A percentile compares a stretch with the other conserved stretches of the same genome.
Conservation (phyloP, 768 basidiomycete genomes). For the Hygrocybe punicea region DNA sequence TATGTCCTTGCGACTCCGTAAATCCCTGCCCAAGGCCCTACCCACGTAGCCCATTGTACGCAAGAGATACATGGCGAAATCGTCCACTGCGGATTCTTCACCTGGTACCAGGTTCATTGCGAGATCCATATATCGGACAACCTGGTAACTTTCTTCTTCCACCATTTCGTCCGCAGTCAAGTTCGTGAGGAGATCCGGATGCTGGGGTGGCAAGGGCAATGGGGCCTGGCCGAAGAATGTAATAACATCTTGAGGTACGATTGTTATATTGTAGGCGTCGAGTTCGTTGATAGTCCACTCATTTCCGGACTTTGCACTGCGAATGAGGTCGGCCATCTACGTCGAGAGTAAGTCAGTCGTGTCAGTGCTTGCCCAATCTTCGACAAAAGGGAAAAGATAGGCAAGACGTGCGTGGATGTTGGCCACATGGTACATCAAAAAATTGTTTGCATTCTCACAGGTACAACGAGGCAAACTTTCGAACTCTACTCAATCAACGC, state of each 20-base stretch:
- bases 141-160: slow-evolving; percentile 5
- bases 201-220: slow-evolving; percentile 18
- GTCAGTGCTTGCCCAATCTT: too few species aligned
- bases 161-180: not conserved
- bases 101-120: slow-evolving; percentile 17
- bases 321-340: slow-evolving; percentile 10
- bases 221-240: slow-evolving; percentile 24
- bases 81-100: slow-evolving; percentile 26
- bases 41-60: slow-evolving; percentile 14
- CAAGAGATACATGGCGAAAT: slow-evolving; percentile 31
- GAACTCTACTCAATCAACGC: too few species aligned
- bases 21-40: slow-evolving; percentile 1
- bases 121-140: slow-evolving; percentile 25
- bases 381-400: too few species aligned
- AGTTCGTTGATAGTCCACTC: slow-evolving; percentile 21
- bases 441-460: too few species aligned
- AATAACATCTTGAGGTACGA: slow-evolving; percentile 18
- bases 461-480: too few species aligned
- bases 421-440: too few species aligned
- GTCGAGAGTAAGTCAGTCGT: too few species aligned
- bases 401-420: too few species aligned
- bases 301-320: slow-evolving; percentile 10
- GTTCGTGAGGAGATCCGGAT: not conserved
- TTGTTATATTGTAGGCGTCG: slow-evolving; percentile 21
- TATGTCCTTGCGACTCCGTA: slow-evolving; percentile 22